Percentiles rank a stretch among this genome's conserved stretches.
phyloP scores from a whole-genome alignment of 2,329 filamentous ascomycete genomes.

The Bipolaris victoriae region DNA sequence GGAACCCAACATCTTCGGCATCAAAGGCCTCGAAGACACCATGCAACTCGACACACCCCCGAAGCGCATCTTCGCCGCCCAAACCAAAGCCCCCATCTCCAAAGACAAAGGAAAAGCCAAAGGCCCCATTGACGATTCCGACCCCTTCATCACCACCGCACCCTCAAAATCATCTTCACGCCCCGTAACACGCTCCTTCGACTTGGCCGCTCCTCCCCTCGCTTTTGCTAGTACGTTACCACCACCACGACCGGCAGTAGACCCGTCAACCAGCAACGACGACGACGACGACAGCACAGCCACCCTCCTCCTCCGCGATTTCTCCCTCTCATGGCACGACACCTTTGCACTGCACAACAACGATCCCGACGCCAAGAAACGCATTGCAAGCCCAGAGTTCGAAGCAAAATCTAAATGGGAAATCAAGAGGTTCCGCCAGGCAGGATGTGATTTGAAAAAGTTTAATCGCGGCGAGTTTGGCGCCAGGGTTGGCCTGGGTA shows the following conservation, averaged over 20 bases:
- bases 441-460: slow-evolving; percentile 40
- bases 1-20: slow-evolving; percentile 41
- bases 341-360: slow-evolving; percentile 31
- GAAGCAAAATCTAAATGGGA: slow-evolving; percentile 42
- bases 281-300: slow-evolving; percentile 8
- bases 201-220: slow-evolving; percentile 27
- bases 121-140: slow-evolving; percentile 22
- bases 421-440: slow-evolving; percentile 42
- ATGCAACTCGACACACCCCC: slow-evolving; percentile 32
- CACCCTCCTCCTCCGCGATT: slow-evolving; percentile 35
- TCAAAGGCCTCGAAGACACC: slow-evolving; percentile 33
- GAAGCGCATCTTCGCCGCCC: slow-evolving; percentile 21
- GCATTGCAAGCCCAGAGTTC: slow-evolving; percentile 35
- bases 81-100: slow-evolving; percentile 1
- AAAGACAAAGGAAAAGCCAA: slow-evolving; percentile 21
- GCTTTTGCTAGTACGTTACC: background rate
- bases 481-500: slow-evolving; percentile 41
- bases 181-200: slow-evolving; percentile 22
- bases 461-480: slow-evolving; percentile 49
- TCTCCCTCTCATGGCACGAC: slow-evolving; percentile 43
- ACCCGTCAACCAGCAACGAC: slow-evolving; percentile 29
- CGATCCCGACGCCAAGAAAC: slow-evolving; percentile 28
- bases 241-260: slow-evolving; percentile 4
- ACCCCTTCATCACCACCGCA: slow-evolving; percentile 36
- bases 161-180: slow-evolving; percentile 25